Conservation (phyloP, 2,329 filamentous ascomycete species). For the Aspergillus japonicus region DNA sequence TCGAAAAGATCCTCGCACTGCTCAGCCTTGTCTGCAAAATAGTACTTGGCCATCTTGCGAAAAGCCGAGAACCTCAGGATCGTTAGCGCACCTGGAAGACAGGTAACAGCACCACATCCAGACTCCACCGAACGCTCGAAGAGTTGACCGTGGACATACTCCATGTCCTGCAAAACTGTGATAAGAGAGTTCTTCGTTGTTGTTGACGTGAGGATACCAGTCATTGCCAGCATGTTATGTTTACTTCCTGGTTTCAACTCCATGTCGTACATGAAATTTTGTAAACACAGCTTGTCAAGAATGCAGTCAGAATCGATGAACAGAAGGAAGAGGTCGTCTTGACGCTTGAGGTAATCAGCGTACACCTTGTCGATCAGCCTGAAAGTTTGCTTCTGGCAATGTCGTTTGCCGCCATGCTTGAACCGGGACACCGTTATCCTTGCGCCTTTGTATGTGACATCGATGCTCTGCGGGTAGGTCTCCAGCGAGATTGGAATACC, state of each 20-base stretch:
- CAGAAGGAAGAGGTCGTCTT: constrained; percentile 91
- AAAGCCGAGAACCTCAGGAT: constrained; percentile 96
- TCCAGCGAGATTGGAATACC: constrained; percentile 72
- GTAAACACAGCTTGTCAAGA: constrained; percentile 82
- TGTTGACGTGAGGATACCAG: constrained; percentile 92
- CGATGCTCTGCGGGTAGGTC: constrained; percentile 83
- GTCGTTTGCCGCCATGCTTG: constrained; percentile 86
- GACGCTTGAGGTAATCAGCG: constrained; percentile 75
- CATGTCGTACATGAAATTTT: constrained; percentile 99
- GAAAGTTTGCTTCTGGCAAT: constrained; percentile 92
- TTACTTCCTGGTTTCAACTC: constrained; percentile 90
- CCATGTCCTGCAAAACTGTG: constrained; percentile 93
- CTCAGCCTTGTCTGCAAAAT: constrained; percentile 95
- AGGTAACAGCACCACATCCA: constrained; percentile 89
- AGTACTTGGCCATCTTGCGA: constrained; percentile 94
- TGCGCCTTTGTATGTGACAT: constrained; percentile 77
- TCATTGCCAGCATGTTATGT: constrained; percentile 94
- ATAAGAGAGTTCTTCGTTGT: constrained; percentile 85
- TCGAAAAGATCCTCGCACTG: constrained; percentile 95
- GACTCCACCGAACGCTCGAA: constrained; percentile 96
- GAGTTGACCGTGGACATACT: constrained; percentile 94
- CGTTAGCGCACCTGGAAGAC: constrained; percentile 89
- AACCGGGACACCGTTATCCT: constrained; percentile 90
- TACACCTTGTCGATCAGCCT: constrained; percentile 93
- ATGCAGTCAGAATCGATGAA: constrained; percentile 99